Evolutionary conservation across 345 rosid species (phyloP).

Genomic region (Salix purpurea): DNA sequence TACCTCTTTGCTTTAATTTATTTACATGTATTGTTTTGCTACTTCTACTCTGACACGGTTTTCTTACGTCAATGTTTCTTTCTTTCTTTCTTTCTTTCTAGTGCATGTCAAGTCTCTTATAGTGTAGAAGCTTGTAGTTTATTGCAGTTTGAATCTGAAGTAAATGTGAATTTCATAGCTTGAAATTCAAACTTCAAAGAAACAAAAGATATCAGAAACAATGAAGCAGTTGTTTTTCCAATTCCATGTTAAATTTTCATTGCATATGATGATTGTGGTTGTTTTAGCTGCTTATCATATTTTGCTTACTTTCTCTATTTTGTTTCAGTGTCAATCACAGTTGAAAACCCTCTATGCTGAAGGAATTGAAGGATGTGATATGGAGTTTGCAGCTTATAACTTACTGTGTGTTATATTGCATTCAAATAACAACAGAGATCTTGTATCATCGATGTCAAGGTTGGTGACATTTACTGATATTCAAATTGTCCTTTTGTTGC

Average conservation of each 20-base stretch:
- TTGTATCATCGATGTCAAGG: conserved; percentile 89
- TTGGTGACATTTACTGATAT: conserved; percentile 25
- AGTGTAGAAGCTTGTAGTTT: not conserved
- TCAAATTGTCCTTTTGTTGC: not conserved
- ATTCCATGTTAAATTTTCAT: not conserved
- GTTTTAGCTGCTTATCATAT: not conserved
- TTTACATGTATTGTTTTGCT: not conserved
- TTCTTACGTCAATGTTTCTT: not conserved
- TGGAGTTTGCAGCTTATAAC: conserved; percentile 93
- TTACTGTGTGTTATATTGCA: conserved; percentile 83
- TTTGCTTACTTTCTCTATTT: conserved; percentile 16
- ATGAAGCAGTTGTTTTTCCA: not conserved
- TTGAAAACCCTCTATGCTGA: conserved; percentile 82
- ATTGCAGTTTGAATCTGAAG: not conserved
- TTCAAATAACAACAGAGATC: conserved; percentile 79
- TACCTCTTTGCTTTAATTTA: not conserved
- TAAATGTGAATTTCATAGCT: not conserved
- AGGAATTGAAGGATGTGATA: conserved; percentile 84
- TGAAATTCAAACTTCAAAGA: not conserved
- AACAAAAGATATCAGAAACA: not conserved
- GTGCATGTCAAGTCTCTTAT: not conserved
- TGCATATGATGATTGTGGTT: not conserved
- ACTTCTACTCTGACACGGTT: not conserved
- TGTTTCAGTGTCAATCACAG: conserved; percentile 88
- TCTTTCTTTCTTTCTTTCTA: not conserved